Evolutionary conservation across 192 early-diverging fungal genomes (phyloP).

Genomic region (Irineochytrium annulatum): DNA sequence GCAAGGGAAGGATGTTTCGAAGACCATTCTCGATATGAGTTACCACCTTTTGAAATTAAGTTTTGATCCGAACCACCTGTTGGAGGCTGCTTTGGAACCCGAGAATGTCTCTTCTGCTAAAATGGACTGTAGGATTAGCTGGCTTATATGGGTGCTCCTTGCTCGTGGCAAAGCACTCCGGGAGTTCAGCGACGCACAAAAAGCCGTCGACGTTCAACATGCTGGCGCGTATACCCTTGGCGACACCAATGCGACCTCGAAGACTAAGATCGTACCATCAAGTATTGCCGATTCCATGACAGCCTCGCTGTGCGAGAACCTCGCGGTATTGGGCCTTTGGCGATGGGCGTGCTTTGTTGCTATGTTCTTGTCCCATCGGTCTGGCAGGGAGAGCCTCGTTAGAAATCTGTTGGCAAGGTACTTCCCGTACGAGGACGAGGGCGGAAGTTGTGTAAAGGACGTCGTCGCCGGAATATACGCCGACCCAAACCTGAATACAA

Average conservation of each 20-base stretch:
- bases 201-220: background rate
- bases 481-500: background rate
- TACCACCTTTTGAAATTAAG: conserved; percentile 73
- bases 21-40: conserved; percentile 54
- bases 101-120: conserved; percentile 50
- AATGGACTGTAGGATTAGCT: conserved; percentile 66
- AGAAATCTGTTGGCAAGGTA: conserved; percentile 31
- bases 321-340: conserved; percentile 76
- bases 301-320: conserved; percentile 57
- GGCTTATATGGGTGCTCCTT: conserved; percentile 60
- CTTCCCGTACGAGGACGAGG: conserved; percentile 38
- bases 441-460: conserved; percentile 25
- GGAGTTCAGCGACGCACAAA: conserved; percentile 40
- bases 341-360: conserved; percentile 79
- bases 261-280: conserved; percentile 5
- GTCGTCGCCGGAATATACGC: background rate
- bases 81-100: conserved; percentile 61
- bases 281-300: conserved; percentile 43
- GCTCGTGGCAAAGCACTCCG: conserved; percentile 36
- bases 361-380: conserved; percentile 54
- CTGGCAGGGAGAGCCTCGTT: conserved; percentile 44
- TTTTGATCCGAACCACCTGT: conserved; percentile 38
- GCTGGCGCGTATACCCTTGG: conserved; percentile 6
- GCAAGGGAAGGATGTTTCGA: background rate
- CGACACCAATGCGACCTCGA: conserved; percentile 1